Percentiles rank a stretch among this genome's conserved stretches.
phyloP scores from a whole-genome alignment of 2,329 filamentous ascomycete genomes.

The Penicillium palitans region DNA sequence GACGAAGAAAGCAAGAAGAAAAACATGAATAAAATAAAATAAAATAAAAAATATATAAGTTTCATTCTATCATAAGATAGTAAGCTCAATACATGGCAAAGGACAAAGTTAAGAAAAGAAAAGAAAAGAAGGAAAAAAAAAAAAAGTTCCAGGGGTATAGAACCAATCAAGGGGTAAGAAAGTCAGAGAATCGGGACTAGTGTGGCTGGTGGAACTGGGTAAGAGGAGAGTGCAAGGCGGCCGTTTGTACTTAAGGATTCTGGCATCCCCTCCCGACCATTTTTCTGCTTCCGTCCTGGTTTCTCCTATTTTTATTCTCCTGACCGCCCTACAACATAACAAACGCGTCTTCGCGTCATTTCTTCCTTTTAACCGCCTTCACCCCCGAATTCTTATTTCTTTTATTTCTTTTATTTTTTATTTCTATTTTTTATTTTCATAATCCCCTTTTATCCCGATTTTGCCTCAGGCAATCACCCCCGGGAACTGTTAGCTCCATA shows the following conservation, averaged over 20 bases:
- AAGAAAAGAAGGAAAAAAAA: slow-evolving; percentile 1
- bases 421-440: slow-evolving; percentile 4
- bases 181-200: slow-evolving; percentile 18
- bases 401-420: slow-evolving; percentile 17
- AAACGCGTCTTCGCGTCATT: slow-evolving; percentile 22
- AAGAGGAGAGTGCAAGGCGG: slow-evolving; percentile 15
- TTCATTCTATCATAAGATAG: no score
- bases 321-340: slow-evolving; percentile 19
- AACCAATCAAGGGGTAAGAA: slow-evolving; percentile 18
- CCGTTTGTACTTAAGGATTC: slow-evolving; percentile 31
- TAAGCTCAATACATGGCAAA: not conserved
- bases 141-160: slow-evolving; percentile 15
- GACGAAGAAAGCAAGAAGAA: not conserved
- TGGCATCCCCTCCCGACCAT: slow-evolving; percentile 26
- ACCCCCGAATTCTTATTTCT: slow-evolving; percentile 10
- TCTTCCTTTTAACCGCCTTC: slow-evolving; percentile 14
- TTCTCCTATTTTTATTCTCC: slow-evolving; percentile 20
- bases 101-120: not conserved
- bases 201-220: slow-evolving; percentile 25
- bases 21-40: not conserved
- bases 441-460: slow-evolving; percentile 8
- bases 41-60: no score
- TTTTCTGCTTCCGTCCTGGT: slow-evolving; percentile 26
- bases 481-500: slow-evolving; percentile 3
- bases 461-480: slow-evolving; percentile 13